Evolutionary conservation across 202 grass and related monocot species (phyloP), one percentile per base, ranked within the genome.

Genomic region (Elaeis oleifera): DNA sequence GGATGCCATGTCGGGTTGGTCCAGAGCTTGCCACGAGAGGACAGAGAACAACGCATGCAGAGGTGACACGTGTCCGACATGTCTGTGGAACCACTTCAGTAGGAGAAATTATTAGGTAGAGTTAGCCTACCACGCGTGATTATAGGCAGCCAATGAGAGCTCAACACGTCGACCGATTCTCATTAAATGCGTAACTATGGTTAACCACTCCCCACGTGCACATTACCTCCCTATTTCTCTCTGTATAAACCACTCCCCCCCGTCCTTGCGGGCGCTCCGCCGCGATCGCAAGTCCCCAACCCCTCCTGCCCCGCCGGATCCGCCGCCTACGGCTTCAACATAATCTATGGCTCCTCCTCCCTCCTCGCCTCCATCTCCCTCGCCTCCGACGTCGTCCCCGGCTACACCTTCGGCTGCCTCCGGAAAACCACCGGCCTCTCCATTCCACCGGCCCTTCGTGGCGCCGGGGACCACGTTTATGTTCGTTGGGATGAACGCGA

Each of bases 331-430:
- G 71, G 77, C 1, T 97, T 97, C 63, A 91, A 79, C 71, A 74
- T 97, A 61, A 79, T 82, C 22, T 97, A 97, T 62, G 82, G 73
- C 2, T 76, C 78, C 63, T 97, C 92, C 24, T 81, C 84, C 2
- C 67, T 91, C 4, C 62, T 77, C 51, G 92, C 79, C 4, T 71
- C 49, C 0, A 65, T 97, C 27, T 50, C 84, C 49, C 71, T 92
- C 24, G 92, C 92, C 49, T 61, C 28, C 36, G 62, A 89, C 71
- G 70, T 75, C 21, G 65, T 92, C 1, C 85, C 63, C 26, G 2
- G 44, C 17, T 97, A 97, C 79, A 86, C 88, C 51, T 97, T 97
- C 65, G 94, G 88, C 1, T 97, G 94, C 58, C 69, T 97, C 21
- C 79, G 79, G 61, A 81, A 62, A 7, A 82, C 81, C 53, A 79